Conservation (phyloP, 371 early-diverging fungal genomes). For the Syncephalastrum racemosum region DNA sequence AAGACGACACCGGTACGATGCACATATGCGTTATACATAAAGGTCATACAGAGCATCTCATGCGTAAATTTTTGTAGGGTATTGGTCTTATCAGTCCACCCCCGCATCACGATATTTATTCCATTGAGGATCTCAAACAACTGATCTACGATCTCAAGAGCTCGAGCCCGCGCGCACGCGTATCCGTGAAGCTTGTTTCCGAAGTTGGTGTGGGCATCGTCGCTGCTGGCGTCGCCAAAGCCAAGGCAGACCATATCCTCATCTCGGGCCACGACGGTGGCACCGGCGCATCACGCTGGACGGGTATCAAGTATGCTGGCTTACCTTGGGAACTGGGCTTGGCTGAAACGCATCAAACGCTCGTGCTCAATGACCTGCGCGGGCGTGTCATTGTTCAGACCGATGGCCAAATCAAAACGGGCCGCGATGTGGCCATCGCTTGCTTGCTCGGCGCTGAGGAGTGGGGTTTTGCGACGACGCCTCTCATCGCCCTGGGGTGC, state of each 20-base stretch:
- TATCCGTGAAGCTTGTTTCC: slow-evolving; percentile 95
- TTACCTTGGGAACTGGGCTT: slow-evolving; percentile 97
- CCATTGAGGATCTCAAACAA: slow-evolving; percentile 96
- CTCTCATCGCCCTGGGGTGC: slow-evolving; percentile 96
- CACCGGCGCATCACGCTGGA: slow-evolving; percentile 97
- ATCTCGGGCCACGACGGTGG: slow-evolving; percentile 98
- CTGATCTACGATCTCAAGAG: slow-evolving; percentile 96
- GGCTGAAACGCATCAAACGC: slow-evolving; percentile 96
- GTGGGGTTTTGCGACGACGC: slow-evolving; percentile 97
- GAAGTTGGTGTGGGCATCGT: slow-evolving; percentile 97
- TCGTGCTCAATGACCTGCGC: slow-evolving; percentile 93
- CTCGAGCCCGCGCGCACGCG: slow-evolving; percentile 86
- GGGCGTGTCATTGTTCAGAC: slow-evolving; percentile 95
- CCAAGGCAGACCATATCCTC: slow-evolving; percentile 94
- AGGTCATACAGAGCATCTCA: not conserved
- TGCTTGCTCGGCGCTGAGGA: slow-evolving; percentile 97
- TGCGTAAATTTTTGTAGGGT: slow-evolving; percentile 45
- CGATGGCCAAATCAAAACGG: slow-evolving; percentile 97
- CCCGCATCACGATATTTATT: slow-evolving; percentile 98
- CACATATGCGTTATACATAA: not conserved
- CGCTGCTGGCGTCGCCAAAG: slow-evolving; percentile 96
- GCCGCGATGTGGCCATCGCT: slow-evolving; percentile 93
- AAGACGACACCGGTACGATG: slow-evolving; percentile 78
- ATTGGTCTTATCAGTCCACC: slow-evolving; percentile 96
- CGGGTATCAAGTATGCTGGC: slow-evolving; percentile 97